Conservation (phyloP, 75 land plant species). For the Adiantum capillusveneris region DNA sequence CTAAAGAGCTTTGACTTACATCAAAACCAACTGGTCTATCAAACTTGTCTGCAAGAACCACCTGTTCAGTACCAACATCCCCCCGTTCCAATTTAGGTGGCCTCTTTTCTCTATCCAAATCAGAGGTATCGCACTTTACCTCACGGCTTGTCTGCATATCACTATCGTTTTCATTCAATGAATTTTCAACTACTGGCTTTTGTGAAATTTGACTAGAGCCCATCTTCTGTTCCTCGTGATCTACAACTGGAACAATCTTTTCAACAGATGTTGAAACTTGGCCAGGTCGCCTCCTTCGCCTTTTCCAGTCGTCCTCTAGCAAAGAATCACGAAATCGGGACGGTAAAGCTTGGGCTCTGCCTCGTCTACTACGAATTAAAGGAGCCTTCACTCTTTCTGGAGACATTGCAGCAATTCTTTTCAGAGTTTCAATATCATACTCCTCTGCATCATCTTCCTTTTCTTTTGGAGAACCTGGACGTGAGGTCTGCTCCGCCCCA, state of each 20-base stretch:
- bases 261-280: not conserved
- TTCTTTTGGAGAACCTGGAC: not conserved
- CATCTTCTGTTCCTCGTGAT: too few relatives aligned
- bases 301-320: slow-evolving; percentile 39
- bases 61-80: too few relatives aligned
- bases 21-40: not conserved
- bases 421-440: not conserved
- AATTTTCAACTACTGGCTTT: too few relatives aligned
- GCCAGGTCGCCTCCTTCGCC: slow-evolving; percentile 7
- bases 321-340: slow-evolving; percentile 51
- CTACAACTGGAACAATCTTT: too few relatives aligned
- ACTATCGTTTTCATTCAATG: too few relatives aligned
- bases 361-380: slow-evolving; percentile 49
- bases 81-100: too few relatives aligned
- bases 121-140: too few relatives aligned
- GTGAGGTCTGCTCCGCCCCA: not conserved
- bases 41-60: too few relatives aligned
- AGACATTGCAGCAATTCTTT: not conserved
- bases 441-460: slow-evolving; percentile 2
- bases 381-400: slow-evolving; percentile 19
- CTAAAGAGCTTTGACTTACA: not conserved
- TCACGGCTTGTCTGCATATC: too few relatives aligned
- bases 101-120: too few relatives aligned
- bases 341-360: slow-evolving; percentile 53
- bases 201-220: too few relatives aligned